phyloP scores from a whole-genome alignment of 305 asterid genomes.

The Euphrasia arctica region DNA sequence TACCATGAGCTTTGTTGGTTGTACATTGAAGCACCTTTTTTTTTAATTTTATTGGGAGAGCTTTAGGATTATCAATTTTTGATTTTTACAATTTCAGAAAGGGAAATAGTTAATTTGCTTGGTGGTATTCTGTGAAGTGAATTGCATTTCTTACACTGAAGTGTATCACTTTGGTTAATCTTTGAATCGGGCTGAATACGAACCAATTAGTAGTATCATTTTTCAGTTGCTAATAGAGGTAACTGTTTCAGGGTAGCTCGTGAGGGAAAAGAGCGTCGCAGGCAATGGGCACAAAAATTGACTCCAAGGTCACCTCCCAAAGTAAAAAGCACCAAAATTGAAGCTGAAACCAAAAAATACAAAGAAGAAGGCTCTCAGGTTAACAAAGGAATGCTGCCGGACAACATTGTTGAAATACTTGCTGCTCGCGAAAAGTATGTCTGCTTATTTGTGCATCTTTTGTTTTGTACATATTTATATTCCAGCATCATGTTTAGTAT shows the following conservation, averaged over 20 bases:
- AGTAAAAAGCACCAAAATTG: conserved; percentile 36
- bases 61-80: too few relatives aligned
- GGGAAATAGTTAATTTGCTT: background rate
- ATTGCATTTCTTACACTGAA: background rate
- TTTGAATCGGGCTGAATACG: background rate
- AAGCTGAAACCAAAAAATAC: conserved; percentile 33
- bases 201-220: background rate
- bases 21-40: background rate
- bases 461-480: background rate
- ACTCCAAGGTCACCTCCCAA: conserved; percentile 46
- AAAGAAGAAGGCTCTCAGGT: conserved; percentile 30
- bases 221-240: background rate
- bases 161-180: too few relatives aligned
- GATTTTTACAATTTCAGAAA: background rate
- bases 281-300: conserved; percentile 69
- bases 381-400: conserved; percentile 74
- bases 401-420: conserved; percentile 66
- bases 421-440: conserved; percentile 80
- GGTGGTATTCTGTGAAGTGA: background rate
- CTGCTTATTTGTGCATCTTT: conserved; percentile 2
- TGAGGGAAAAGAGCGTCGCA: conserved; percentile 73
- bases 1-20: conserved; percentile 6
- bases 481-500: conserved; percentile 1
- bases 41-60: background rate
- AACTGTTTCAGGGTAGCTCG: conserved; percentile 55